Evolutionary conservation across 2,329 filamentous ascomycete genomes (phyloP), one percentile per base, ranked within the genome.

Genomic region (Epichloe gansuensis): DNA sequence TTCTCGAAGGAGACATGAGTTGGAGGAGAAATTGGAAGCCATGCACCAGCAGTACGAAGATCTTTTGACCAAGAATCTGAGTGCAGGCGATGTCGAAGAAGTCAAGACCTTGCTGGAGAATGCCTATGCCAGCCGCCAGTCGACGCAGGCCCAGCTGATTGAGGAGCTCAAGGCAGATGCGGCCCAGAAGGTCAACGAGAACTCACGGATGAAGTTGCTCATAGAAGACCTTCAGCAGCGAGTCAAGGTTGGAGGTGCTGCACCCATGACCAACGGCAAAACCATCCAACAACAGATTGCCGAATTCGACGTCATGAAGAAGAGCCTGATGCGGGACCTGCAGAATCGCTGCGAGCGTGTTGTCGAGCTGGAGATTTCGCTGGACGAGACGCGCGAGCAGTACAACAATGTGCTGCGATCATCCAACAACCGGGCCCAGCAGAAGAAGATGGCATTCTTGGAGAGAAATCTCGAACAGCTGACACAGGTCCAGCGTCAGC

Each of bases 371-470:
- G 93, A 98, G 71, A 98, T 98, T 63, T 95, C 88, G 38, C 80
- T 98, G 49, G 93, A 98, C 65, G 91, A 96, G 75, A 96, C 93
- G 1, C 83, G 93, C 52, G 93, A 98, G 75, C 93, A 98, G 72
- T 98, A 98, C 75, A 97, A 98, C 76, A 96, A 95, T 63, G 93
- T 98, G 55, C 80, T 98, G 54, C 85, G 91, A 53, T 93, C 89
- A 48, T 95, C 89, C 60, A 98, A 98, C 76, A 97, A 95, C 76
- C 86, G 93, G 55, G 91, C 93, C 25, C 93, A 98, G 74, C 93
- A 98, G 72, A 98, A 98, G 86, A 98, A 98, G 81, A 97, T 98
- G 88, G 94, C 93, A 15, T 98, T 98, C 79, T 74, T 98, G 49
- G 93, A 98, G 75, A 86, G 93, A 65, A 98, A 98, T 67, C 82